Percentiles rank a stretch among this genome's conserved stretches.
Evolutionary conservation across 1,139 yeast species (phyloP).

Genomic region (Zygotorulaspora mrakii): DNA sequence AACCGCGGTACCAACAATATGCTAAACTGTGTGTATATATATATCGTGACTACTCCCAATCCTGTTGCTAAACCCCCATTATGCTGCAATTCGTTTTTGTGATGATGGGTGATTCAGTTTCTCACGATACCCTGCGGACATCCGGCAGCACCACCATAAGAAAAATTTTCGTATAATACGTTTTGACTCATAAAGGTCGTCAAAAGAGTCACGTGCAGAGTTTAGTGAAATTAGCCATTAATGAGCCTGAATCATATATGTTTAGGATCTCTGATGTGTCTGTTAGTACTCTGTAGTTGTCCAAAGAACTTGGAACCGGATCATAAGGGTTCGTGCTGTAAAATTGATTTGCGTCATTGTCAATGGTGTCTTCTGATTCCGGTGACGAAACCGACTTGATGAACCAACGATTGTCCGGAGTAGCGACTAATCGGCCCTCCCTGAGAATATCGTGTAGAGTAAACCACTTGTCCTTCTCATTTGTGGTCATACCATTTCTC

Average conservation of each 20-base stretch:
- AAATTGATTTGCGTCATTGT: slow-evolving; percentile 14
- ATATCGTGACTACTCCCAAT: no score
- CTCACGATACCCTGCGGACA: neutral
- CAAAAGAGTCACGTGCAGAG: slow-evolving; percentile 14
- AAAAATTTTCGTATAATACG: slow-evolving; percentile 8
- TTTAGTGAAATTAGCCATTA: slow-evolving; percentile 16
- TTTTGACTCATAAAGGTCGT: slow-evolving; percentile 7
- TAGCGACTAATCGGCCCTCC: slow-evolving; percentile 40
- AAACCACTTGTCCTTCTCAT: slow-evolving; percentile 83
- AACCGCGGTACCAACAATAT: neutral
- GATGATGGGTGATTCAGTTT: neutral
- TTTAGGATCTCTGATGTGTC: slow-evolving; percentile 16
- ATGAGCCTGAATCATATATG: slow-evolving; percentile 22
- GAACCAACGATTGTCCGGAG: slow-evolving; percentile 19
- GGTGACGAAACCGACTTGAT: slow-evolving; percentile 9
- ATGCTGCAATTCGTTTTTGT: neutral
- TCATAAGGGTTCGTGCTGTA: slow-evolving; percentile 35
- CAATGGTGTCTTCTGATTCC: slow-evolving; percentile 2
- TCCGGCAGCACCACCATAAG: neutral
- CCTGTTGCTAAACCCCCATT: no score
- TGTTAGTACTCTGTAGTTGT: slow-evolving; percentile 15
- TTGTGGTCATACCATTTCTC: slow-evolving; percentile 84
- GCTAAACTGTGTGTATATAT: neutral
- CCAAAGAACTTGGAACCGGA: slow-evolving; percentile 19
- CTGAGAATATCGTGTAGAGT: slow-evolving; percentile 60